Evolutionary conservation across 2,329 filamentous ascomycete genomes (phyloP), one percentile per base, ranked within the genome.

Genomic region (Bipolaris bicolor): DNA sequence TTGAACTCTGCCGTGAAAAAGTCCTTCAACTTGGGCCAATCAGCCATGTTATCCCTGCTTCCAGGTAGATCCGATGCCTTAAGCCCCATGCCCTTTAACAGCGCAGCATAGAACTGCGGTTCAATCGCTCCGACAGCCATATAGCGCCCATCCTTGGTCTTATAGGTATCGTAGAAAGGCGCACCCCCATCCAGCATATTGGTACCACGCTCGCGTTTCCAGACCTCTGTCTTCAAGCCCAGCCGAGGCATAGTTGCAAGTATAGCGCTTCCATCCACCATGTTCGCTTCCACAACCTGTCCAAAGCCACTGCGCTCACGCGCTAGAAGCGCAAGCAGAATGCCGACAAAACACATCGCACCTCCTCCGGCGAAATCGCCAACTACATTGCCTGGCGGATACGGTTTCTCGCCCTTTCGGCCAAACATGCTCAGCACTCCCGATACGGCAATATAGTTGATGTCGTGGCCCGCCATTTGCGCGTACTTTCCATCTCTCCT

Each of bases 341-440:
- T 86, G 0, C 93, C 94, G 57, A 92, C 81, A 68, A 95, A 91
- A 40, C 95, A 88, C 63, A 87, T 88, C 0, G 90, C 88, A 33
- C 94, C 94, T 18, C 94, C 94, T 31, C 92, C 94, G 0, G 91
- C 95, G 65, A 98, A 98, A 74, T 98, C 94, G 0, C 87, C 94
- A 1, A 98, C 79, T 16, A 98, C 83, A 70, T 98, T 98, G 5
- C 82, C 86, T 0, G 95, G 95, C 16, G 93, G 84, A 60, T 89
- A 88, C 1, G 94, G 94, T 63, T 86, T 87, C 70, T 88, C 85
- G 15, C 82, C 84, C 26, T 80, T 80, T 0, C 90, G 82, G 0
- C 94, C 94, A 3, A 98, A 84, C 77, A 97, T 81, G 0, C 84
- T 83, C 26, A 98, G 78, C 1, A 90, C 88, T 0, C 94, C 94